phyloP scores from a whole-genome alignment of 371 early-diverging fungal species.

The Capillidium heterosporum region DNA sequence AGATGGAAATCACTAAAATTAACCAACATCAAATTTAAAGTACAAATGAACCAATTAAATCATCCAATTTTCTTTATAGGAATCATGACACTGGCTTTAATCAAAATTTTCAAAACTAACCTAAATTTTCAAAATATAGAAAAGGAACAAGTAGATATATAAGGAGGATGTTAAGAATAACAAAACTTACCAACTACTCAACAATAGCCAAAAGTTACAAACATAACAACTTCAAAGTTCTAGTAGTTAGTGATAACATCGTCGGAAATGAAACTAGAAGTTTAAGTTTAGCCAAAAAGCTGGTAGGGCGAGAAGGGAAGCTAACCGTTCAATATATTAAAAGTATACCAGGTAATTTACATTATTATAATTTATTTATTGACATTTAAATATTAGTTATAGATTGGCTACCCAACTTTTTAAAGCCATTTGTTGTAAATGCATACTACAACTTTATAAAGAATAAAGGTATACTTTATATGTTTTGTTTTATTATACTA shows the following conservation, averaged over 20 bases:
- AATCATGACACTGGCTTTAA: too few relatives aligned
- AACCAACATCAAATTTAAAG: too few relatives aligned
- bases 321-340: not conserved
- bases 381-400: not conserved
- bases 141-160: too few relatives aligned
- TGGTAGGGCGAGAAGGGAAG: not conserved
- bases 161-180: too few relatives aligned
- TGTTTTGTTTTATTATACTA: not conserved
- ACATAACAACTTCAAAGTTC: too few relatives aligned
- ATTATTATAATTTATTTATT: not conserved
- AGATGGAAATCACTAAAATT: too few relatives aligned
- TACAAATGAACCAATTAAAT: too few relatives aligned
- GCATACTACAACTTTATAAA: not conserved
- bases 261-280: not conserved
- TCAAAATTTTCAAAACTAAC: too few relatives aligned
- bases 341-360: not conserved
- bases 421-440: not conserved
- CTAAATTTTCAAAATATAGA: too few relatives aligned
- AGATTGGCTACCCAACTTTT: not conserved
- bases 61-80: too few relatives aligned
- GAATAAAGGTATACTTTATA: not conserved
- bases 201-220: too few relatives aligned
- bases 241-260: not conserved
- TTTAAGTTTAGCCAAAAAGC: not conserved
- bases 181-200: too few relatives aligned